Conservation (phyloP, 352 stramenopile species). For the Phytophthora fragariae region DNA sequence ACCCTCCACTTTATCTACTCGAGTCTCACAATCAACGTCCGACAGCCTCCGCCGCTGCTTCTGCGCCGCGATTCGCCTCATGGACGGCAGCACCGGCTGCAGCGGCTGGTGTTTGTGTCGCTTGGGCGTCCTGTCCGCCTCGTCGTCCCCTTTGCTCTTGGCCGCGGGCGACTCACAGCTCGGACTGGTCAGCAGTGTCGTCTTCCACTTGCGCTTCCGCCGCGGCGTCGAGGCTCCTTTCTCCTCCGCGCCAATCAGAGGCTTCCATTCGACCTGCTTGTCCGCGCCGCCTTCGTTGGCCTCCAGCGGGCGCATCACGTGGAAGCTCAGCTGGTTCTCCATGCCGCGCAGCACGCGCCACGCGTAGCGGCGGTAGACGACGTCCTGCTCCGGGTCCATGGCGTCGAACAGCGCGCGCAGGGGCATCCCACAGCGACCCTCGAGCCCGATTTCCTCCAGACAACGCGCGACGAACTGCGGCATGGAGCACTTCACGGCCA, state of each 20-base stretch:
- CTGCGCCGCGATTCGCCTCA: slow-evolving; percentile 56
- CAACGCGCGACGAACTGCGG: slow-evolving; percentile 77
- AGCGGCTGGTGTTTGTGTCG: slow-evolving; percentile 44
- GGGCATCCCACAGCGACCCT: slow-evolving; percentile 75
- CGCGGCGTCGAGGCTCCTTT: slow-evolving; percentile 3
- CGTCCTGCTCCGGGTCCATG: slow-evolving; percentile 62
- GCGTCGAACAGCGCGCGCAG: slow-evolving; percentile 68
- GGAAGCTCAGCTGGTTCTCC: slow-evolving; percentile 62
- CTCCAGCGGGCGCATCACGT: slow-evolving; percentile 59
- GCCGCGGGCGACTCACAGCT: slow-evolving; percentile 13
- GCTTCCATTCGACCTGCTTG: slow-evolving; percentile 21
- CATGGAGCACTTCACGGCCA: slow-evolving; percentile 46
- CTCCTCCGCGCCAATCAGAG: background rate
- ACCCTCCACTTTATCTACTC: slow-evolving; percentile 22
- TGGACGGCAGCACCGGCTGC: slow-evolving; percentile 56
- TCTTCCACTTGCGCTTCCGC: slow-evolving; percentile 82
- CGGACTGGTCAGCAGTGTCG: slow-evolving; percentile 51
- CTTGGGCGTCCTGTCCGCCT: slow-evolving; percentile 21
- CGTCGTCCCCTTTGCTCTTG: slow-evolving; percentile 1
- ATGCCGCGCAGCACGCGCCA: slow-evolving; percentile 74
- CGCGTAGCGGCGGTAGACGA: slow-evolving; percentile 61
- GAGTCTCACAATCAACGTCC: slow-evolving; percentile 37
- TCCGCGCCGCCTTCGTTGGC: background rate
- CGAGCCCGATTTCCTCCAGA: slow-evolving; percentile 82
- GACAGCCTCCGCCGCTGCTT: slow-evolving; percentile 47